phyloP scores from a whole-genome alignment of 2,329 filamentous ascomycete species.

The Alternaria arbusti region DNA sequence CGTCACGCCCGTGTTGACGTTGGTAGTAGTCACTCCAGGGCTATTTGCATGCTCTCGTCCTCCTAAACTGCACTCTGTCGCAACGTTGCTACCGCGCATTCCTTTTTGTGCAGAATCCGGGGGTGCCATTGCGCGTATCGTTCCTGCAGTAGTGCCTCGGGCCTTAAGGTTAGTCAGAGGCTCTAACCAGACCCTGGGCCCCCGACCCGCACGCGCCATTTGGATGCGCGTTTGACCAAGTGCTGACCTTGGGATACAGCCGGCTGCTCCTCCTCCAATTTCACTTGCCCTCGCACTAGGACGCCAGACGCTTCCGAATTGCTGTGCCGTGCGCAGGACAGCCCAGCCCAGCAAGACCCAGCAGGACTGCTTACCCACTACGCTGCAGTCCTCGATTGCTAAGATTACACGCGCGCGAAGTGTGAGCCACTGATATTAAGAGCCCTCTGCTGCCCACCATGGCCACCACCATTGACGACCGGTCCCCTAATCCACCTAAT shows the following conservation, averaged over 20 bases:
- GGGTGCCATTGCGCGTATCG: conserved; percentile 10
- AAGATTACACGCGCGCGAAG: conserved; percentile 33
- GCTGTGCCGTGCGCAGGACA: conserved; percentile 10
- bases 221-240: conserved; percentile 13
- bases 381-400: conserved; percentile 28
- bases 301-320: conserved; percentile 2
- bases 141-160: conserved; percentile 27
- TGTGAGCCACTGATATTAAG: conserved; percentile 29
- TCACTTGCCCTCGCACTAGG: conserved; percentile 6
- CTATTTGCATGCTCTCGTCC: neutral
- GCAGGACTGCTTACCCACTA: conserved; percentile 17
- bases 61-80: neutral
- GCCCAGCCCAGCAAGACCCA: conserved; percentile 17
- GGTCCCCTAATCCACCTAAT: conserved; percentile 15
- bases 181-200: conserved; percentile 22
- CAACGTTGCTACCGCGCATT: neutral
- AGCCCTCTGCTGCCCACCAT: conserved; percentile 33
- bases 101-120: conserved; percentile 7
- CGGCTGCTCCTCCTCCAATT: conserved; percentile 19
- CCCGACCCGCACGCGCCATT: conserved; percentile 20
- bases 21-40: neutral
- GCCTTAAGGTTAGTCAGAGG: conserved; percentile 8
- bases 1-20: neutral
- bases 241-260: conserved; percentile 18
- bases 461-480: conserved; percentile 32